Conservation (phyloP, 164 flowering plant species). For the Litsea cubeba region DNA sequence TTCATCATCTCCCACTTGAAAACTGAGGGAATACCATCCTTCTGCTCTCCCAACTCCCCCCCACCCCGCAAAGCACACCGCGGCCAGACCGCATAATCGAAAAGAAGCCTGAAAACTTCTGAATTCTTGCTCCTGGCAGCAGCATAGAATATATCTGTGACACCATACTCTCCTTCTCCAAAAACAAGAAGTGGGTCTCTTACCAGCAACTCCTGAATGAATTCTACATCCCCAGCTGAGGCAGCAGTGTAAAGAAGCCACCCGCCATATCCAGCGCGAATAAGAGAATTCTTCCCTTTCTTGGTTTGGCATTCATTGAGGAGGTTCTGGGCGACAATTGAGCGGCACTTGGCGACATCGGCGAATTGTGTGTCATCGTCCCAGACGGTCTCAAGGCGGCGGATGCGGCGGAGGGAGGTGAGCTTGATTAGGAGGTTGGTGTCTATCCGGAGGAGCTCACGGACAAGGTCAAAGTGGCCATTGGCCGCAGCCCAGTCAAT, state of each 20-base stretch:
- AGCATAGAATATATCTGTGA: constrained; percentile 78
- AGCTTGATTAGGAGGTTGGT: constrained; percentile 82
- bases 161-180: constrained; percentile 92
- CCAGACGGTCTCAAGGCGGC: constrained; percentile 92
- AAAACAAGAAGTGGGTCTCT: constrained; percentile 67
- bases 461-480: constrained; percentile 70
- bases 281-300: constrained; percentile 43
- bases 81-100: constrained; percentile 38
- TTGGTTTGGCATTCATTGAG: constrained; percentile 46
- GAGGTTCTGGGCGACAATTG: constrained; percentile 54
- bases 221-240: constrained; percentile 75
- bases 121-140: constrained; percentile 76
- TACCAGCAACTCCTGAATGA: constrained; percentile 52
- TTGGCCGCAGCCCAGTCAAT: constrained; percentile 90
- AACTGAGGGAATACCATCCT: constrained; percentile 20
- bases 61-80: constrained; percentile 17
- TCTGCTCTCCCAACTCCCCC: constrained; percentile 23
- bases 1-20: constrained; percentile 68
- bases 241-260: constrained; percentile 98
- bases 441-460: constrained; percentile 78
- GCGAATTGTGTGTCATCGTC: constrained; percentile 60
- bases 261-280: constrained; percentile 87
- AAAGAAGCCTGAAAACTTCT: constrained; percentile 67
- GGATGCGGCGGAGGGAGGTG: constrained; percentile 80
- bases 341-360: constrained; percentile 57